Base-by-base conservation (phyloP, 768 basidiomycete genomes). In the Agrocybe pediades region DNA sequence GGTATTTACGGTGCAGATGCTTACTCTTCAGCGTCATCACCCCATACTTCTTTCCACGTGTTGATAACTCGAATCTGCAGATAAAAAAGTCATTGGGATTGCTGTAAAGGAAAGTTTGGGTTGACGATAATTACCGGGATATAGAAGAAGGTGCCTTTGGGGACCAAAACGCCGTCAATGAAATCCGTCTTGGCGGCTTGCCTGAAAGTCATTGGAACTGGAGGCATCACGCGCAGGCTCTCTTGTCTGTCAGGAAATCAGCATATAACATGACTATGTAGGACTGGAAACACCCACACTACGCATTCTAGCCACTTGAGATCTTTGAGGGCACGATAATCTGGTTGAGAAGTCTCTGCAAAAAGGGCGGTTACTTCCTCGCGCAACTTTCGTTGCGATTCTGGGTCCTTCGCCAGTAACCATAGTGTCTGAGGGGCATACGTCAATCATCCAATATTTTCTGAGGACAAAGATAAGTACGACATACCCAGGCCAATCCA, bases 351-450 rank as follows among this genome's bases (percentile, higher is more conserved):
- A 36, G 70, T 67, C 16, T 60, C 53, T 5, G 61, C 54, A 36
- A 75, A 68, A 1, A 82, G 53, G 0, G 77, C 72, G 0, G 68
- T 60, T n/a, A 83, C 66, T 64, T 88, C 85, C 3, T 76, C 75
- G 4, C 85, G 77, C 2, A 88, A 73, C 40, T 71, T 73, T 6
- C 65, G 68, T 63, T 86, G 85, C 45, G 73, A 66, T 17, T 74
- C 71, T 3, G 70, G 75, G 61, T 84, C 69, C 36, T 79, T 78
- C 8, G 82, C 76, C 13, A 86, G 74, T 20, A 81, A 70, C 80
- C 80, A 82, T 7, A 82, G 67, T 0, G 80, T 78, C 80, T 77
- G 36, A 13, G 3, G n/a, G n/a, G n/a, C n/a, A 36, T 36, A 36
- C 33, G 11, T 58, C 33, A 6, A 40, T 23, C 7, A 55, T 17